Evolutionary conservation across 2,329 filamentous ascomycete genomes (phyloP).

Genomic region (Aspergillus versicolor): DNA sequence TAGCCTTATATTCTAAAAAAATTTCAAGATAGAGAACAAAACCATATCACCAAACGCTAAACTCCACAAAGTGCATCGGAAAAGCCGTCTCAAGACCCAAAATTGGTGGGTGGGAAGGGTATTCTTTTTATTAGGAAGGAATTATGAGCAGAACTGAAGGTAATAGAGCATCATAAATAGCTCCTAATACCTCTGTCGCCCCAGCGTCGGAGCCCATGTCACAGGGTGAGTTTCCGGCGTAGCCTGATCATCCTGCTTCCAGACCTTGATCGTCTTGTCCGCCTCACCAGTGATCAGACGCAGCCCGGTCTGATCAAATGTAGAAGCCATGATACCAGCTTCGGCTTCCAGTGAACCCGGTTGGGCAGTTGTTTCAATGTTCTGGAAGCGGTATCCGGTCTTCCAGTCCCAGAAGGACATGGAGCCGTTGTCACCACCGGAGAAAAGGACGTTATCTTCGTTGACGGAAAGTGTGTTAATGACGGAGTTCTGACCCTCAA

Average conservation of each 20-base stretch:
- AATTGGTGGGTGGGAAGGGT: neutral
- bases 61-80: conserved; percentile 31
- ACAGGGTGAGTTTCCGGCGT: conserved; percentile 89
- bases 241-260: conserved; percentile 89
- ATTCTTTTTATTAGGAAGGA: conserved; percentile 3
- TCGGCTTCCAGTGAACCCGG: conserved; percentile 93
- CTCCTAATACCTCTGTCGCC: conserved; percentile 69
- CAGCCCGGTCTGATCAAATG: conserved; percentile 84
- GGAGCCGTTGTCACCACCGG: conserved; percentile 91
- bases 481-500: conserved; percentile 92
- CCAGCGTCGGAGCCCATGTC: conserved; percentile 83
- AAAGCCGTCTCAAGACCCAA: conserved; percentile 1
- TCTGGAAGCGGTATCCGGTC: conserved; percentile 87
- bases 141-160: neutral
- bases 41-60: conserved; percentile 24
- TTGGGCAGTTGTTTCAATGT: conserved; percentile 85
- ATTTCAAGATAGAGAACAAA: neutral
- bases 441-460: conserved; percentile 92
- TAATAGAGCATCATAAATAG: neutral
- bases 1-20: neutral
- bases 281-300: conserved; percentile 91
- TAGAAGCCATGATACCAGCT: conserved; percentile 90
- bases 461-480: conserved; percentile 94
- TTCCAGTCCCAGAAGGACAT: conserved; percentile 99
- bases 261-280: conserved; percentile 98